These are phyloP conservation scores for Picochlorum sp. DNA, from an alignment of 139 green algal species.

Conservation along the genomic window DNA sequence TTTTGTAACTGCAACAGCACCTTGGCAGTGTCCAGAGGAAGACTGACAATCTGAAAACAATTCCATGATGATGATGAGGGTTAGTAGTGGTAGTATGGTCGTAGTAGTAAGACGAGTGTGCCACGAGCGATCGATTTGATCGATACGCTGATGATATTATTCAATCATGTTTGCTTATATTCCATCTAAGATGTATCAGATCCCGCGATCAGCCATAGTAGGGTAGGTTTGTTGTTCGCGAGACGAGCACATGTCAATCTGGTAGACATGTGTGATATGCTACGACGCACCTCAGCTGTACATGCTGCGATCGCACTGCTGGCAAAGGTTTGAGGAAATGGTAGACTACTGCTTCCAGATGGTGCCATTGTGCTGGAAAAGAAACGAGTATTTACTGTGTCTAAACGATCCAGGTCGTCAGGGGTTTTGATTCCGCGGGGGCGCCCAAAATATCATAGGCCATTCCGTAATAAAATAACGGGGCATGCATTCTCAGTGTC, in stretches of 20 bases:
- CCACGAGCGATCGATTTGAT: too few relatives aligned
- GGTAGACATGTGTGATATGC: neutral
- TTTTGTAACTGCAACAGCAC: constrained; percentile 89
- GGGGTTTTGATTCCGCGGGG: too few relatives aligned
- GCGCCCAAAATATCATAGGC: too few relatives aligned
- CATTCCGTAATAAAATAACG: too few relatives aligned
- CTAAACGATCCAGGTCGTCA: too few relatives aligned
- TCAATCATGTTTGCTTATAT: neutral
- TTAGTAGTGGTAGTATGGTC: neutral
- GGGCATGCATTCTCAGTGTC: too few relatives aligned
- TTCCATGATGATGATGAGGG: constrained; percentile 33
- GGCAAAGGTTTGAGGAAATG: constrained; percentile 41
- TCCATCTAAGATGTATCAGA: too few relatives aligned
- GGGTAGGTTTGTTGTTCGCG: neutral
- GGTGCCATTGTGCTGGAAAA: neutral
- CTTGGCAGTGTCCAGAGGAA: constrained; percentile 94
- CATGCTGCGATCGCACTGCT: constrained; percentile 65
- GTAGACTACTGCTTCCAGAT: neutral
- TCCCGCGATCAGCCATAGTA: neutral
- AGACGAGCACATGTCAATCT: neutral
- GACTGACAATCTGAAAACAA: constrained; percentile 57
- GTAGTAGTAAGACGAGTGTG: too few relatives aligned
- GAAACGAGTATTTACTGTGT: too few relatives aligned
- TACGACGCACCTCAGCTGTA: constrained; percentile 56
- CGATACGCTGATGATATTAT: too few relatives aligned